These are phyloP conservation scores for Chlorella sp. DNA, from an alignment of 139 green algal genomes.

Conservation along the genomic window DNA sequence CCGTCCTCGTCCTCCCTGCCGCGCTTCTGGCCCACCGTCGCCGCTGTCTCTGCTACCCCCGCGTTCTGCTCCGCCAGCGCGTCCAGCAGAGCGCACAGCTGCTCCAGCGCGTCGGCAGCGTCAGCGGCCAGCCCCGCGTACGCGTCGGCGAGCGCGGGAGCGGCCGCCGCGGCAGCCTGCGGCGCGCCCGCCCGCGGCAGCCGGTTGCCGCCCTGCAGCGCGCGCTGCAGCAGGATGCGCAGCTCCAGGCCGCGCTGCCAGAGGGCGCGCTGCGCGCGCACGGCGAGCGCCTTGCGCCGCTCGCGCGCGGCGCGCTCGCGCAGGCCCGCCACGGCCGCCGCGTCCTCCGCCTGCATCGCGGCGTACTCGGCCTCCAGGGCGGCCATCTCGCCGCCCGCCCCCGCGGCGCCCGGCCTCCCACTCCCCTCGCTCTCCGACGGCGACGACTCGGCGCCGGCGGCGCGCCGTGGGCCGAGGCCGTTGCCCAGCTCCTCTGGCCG, in stretches of 20 bases:
- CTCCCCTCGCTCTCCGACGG: not conserved
- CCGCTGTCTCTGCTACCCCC: constrained; percentile 26
- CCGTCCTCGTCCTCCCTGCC: not conserved
- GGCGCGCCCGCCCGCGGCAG: constrained; percentile 42
- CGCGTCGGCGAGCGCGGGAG: constrained; percentile 13
- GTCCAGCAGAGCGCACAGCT: constrained; percentile 54
- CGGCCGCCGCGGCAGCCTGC: not conserved
- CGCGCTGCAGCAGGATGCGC: constrained; percentile 76
- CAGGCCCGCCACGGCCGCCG: constrained; percentile 15
- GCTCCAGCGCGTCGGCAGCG: constrained; percentile 29
- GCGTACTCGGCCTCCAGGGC: constrained; percentile 56
- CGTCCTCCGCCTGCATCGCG: constrained; percentile 35
- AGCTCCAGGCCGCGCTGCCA: constrained; percentile 67
- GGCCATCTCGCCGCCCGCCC: constrained; percentile 41
- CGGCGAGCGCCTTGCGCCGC: constrained; percentile 45
- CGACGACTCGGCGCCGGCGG: no score
- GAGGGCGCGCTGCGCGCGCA: constrained; percentile 44
- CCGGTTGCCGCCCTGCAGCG: constrained; percentile 48
- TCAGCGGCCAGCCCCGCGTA: constrained; percentile 11
- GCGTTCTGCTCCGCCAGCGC: constrained; percentile 51
- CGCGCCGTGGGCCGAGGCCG: no score
- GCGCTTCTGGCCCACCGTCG: not conserved
- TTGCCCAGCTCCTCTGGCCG: no score
- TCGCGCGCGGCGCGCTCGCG: constrained; percentile 39
- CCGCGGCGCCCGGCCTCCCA: not conserved